phyloP scores from a whole-genome alignment of 805 yeast species.

The Zygoascus biomembranicola region DNA sequence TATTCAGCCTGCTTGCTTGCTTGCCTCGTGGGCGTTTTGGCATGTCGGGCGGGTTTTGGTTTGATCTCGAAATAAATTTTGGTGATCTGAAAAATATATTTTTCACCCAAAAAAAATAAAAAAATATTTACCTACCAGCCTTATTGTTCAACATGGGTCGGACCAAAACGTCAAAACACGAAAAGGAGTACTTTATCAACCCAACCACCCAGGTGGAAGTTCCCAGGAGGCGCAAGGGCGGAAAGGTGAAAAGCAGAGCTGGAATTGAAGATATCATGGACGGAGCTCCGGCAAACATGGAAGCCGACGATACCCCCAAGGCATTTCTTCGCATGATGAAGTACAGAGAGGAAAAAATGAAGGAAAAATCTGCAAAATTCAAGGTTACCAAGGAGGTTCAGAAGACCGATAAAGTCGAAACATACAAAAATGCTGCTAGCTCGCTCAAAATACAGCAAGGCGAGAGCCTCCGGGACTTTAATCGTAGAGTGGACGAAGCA shows the following conservation, averaged over 20 bases:
- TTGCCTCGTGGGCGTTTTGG: slow-evolving; percentile 20
- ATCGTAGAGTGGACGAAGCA: slow-evolving; percentile 33
- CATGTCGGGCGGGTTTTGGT: slow-evolving; percentile 11
- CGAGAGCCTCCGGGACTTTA: slow-evolving; percentile 32
- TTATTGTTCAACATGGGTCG: background rate
- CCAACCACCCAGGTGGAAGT: background rate
- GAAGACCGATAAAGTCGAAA: slow-evolving; percentile 2
- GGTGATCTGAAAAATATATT: background rate
- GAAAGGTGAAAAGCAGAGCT: slow-evolving; percentile 17
- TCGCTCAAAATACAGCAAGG: slow-evolving; percentile 25
- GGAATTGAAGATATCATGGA: slow-evolving; percentile 11
- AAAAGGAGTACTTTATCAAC: background rate
- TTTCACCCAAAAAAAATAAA: background rate
- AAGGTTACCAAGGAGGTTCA: background rate
- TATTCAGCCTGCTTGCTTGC: slow-evolving; percentile 13
- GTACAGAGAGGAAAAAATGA: slow-evolving; percentile 1
- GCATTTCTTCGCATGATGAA: slow-evolving; percentile 26
- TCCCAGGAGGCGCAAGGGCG: slow-evolving; percentile 14
- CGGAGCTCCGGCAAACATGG: slow-evolving; percentile 8
- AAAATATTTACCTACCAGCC: background rate
- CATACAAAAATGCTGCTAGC: background rate
- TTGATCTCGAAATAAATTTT: background rate
- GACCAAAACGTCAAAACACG: background rate
- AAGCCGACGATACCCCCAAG: slow-evolving; percentile 29
- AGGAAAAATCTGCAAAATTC: background rate